Base-by-base conservation (phyloP, 768 basidiomycete genomes). In the Leccinum imitatum region DNA sequence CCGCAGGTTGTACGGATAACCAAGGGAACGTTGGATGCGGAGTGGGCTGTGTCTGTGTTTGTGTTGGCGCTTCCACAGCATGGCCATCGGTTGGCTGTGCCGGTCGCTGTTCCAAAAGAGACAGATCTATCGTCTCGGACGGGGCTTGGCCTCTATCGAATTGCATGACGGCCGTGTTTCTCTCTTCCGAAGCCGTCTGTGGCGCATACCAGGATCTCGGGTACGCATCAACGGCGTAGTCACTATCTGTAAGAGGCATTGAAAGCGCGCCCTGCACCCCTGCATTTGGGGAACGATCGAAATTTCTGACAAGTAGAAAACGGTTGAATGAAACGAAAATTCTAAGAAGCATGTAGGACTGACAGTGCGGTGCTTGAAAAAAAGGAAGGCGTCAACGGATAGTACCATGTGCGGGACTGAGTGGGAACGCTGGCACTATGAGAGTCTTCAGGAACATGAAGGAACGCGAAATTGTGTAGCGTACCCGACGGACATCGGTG, bases 1-100 rank as follows among this genome's bases (percentile, higher is more conserved):
- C 44, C 11, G 11, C 19, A 13, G 39, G 8, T 11, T 47, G 37
- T 27, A 14, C 10, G 53, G 30, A 25, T 30, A 13, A n/a, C 50
- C 10, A 27, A 53, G 44, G 8, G 7, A 39, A 44, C 1, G 19
- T 10, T 10, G 21, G 33, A 35, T 54, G 10, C 1, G 31, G 10
- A 6, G 14, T 31, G 21, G 6, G 8, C 2, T 11, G 0, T 8
- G 44, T 68, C 66, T 65, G 62, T 64, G 61, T 35, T 1, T 44
- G 44, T 19, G 10, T 19, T 4, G 27, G 59, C 51, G 62, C 39
- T 14, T 3, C 44, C 50, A 72, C 69, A 71, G 70, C 64, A 50
- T 71, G 69, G 69, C 1, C 2, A 19, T 54, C 11, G 14, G 54
- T 56, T 35, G 41, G 30, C 30, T 21, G 59, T 13, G 37, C 39